These are phyloP conservation scores for Eimeria falciformis DNA, from an alignment of 169 alveolate species.

Conservation along the genomic window DNA sequence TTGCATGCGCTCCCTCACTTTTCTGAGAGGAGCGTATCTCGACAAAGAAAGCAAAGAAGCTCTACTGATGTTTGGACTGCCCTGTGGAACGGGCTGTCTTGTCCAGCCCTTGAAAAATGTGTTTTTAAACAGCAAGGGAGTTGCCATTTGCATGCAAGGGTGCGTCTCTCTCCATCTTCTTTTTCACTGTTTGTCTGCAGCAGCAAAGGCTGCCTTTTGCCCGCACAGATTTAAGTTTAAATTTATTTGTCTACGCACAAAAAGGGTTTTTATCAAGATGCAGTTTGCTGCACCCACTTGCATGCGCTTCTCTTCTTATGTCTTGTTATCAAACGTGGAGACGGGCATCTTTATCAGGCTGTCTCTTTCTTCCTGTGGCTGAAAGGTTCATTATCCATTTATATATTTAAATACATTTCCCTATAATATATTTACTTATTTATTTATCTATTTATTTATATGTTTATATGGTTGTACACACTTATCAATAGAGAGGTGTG, in stretches of 20 bases:
- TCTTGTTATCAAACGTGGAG: too few relatives aligned
- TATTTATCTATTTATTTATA: background rate
- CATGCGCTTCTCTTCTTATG: too few relatives aligned
- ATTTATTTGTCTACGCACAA: too few relatives aligned
- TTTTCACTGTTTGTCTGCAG: background rate
- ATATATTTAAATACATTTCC: background rate
- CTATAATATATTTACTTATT: background rate
- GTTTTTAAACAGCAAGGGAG: background rate
- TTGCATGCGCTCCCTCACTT: background rate
- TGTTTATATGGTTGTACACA: too few relatives aligned
- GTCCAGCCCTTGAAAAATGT: conserved; percentile 21
- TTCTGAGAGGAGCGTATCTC: conserved; percentile 60
- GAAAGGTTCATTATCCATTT: too few relatives aligned
- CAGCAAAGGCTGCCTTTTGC: background rate
- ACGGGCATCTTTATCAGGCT: too few relatives aligned
- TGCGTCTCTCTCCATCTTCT: background rate
- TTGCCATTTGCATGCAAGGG: conserved; percentile 59
- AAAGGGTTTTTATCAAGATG: too few relatives aligned
- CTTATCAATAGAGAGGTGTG: too few relatives aligned
- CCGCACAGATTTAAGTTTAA: background rate
- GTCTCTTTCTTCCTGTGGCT: background rate
- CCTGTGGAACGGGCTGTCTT: conserved; percentile 48
- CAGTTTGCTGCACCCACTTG: too few relatives aligned
- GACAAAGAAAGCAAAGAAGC: background rate
- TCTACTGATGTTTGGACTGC: background rate